Evolutionary conservation across 495 filamentous ascomycete genomes (phyloP).

Genomic region (Penicillium atrosanguineum): DNA sequence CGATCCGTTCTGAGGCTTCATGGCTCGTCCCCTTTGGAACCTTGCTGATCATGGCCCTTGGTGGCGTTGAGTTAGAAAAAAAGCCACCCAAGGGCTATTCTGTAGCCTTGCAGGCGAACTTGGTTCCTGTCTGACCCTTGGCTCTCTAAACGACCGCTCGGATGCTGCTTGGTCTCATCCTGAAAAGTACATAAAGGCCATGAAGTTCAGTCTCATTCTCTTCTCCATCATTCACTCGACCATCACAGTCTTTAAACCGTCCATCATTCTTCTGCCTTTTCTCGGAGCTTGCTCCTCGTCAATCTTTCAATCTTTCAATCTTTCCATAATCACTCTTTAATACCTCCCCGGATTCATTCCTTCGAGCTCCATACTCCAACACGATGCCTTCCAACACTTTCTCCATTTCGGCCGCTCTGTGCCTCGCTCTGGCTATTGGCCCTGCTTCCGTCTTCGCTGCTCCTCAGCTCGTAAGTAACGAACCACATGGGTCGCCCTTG

Average conservation of each 20-base stretch:
- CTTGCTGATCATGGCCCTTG: conserved; percentile 27
- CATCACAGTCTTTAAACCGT: conserved; percentile 23
- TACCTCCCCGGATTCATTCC: not conserved
- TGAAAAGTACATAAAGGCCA: conserved; percentile 29
- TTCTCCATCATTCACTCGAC: conserved; percentile 17
- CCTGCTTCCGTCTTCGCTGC: conserved; percentile 34
- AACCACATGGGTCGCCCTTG: conserved; percentile 11
- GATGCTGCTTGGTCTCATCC: not conserved
- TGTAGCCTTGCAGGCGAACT: conserved; percentile 25
- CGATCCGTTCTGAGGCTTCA: not conserved
- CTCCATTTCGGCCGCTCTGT: conserved; percentile 33
- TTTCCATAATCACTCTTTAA: conserved; percentile 18
- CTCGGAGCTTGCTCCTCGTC: conserved; percentile 5
- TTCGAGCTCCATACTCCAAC: conserved; percentile 5
- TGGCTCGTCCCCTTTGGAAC: conserved; percentile 13
- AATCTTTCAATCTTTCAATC: conserved; percentile 10
- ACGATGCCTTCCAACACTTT: conserved; percentile 35
- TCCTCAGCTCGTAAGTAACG: conserved; percentile 24
- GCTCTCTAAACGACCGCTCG: conserved; percentile 14
- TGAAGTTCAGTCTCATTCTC: conserved; percentile 7
- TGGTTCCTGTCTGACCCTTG: conserved; percentile 19
- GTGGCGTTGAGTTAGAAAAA: conserved; percentile 12
- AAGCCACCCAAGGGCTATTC: conserved; percentile 23
- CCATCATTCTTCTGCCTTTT: conserved; percentile 19
- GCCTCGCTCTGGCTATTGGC: conserved; percentile 33